Evolutionary conservation across 306 rosid species (phyloP).

Genomic region (Cucumis cinereus): DNA sequence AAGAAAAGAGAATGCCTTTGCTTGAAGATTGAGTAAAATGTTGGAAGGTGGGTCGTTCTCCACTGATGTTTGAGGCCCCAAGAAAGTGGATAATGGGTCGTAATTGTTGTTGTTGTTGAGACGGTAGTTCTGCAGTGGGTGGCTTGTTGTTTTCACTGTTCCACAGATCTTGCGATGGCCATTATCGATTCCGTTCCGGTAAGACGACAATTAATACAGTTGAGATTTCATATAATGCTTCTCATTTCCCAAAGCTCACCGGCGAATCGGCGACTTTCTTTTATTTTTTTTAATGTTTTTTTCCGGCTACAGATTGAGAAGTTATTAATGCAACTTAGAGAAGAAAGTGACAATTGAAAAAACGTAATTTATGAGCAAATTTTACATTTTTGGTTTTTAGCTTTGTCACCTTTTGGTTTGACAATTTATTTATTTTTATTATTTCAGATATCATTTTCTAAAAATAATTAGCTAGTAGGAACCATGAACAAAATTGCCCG

Average conservation of each 20-base stretch:
- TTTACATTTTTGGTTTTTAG: neutral
- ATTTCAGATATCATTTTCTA: neutral
- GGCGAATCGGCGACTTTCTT: neutral
- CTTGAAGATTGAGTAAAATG: slow-evolving; percentile 10
- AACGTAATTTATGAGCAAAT: neutral
- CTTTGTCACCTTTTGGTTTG: neutral
- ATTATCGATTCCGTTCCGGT: neutral
- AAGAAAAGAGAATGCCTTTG: neutral
- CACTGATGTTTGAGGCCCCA: neutral
- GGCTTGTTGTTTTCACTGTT: slow-evolving; percentile 4
- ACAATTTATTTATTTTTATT: neutral
- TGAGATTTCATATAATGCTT: neutral
- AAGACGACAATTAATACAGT: neutral
- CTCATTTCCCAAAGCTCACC: neutral
- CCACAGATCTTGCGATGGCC: slow-evolving; percentile 3
- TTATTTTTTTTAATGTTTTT: neutral
- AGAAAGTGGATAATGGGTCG: neutral
- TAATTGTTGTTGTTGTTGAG: neutral
- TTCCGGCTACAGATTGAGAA: neutral
- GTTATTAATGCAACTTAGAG: neutral
- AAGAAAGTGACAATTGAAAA: neutral
- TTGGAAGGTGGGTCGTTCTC: slow-evolving; percentile 9
- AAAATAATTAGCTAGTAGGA: no score
- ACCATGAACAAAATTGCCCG: no score
- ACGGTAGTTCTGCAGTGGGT: slow-evolving; percentile 1